Percentiles rank a stretch among this genome's conserved stretches.
These are phyloP conservation scores for Climacium dendroides DNA, from an alignment of 225 moss, liverwort and hornwort species.

Conservation along the genomic window DNA sequence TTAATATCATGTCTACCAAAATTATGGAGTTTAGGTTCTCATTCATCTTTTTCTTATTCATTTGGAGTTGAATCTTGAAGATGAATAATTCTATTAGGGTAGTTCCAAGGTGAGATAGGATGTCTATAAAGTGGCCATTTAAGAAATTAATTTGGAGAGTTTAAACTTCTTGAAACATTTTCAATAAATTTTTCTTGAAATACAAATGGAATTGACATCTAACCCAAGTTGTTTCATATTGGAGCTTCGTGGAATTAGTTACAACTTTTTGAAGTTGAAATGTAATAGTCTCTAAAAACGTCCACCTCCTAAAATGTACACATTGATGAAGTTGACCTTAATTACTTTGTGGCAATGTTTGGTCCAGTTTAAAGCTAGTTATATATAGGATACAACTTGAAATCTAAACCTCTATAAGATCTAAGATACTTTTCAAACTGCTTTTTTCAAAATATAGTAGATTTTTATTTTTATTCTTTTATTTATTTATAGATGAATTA, in stretches of 20 bases:
- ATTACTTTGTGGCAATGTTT: fast-evolving
- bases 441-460: neutral
- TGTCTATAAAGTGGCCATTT: fast-evolving
- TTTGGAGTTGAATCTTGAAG: neutral
- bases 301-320: neutral
- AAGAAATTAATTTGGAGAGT: neutral
- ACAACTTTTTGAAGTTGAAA: too few relatives aligned
- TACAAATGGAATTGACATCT: neutral
- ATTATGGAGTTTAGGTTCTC: fast-evolving
- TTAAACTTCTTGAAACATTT: neutral
- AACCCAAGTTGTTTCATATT: fast-evolving
- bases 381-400: neutral
- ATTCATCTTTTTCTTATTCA: neutral
- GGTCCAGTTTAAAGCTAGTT: neutral
- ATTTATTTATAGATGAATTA: too few relatives aligned
- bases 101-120: neutral
- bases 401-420: neutral
- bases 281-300: fast-evolving
- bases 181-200: neutral
- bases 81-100: neutral
- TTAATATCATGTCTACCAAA: fast-evolving
- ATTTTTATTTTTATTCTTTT: too few relatives aligned
- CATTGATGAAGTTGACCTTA: neutral
- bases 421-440: neutral
- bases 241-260: neutral